Base-by-base conservation (phyloP, 176 grass and related monocot species). In the Rhynchospora tenuis region DNA sequence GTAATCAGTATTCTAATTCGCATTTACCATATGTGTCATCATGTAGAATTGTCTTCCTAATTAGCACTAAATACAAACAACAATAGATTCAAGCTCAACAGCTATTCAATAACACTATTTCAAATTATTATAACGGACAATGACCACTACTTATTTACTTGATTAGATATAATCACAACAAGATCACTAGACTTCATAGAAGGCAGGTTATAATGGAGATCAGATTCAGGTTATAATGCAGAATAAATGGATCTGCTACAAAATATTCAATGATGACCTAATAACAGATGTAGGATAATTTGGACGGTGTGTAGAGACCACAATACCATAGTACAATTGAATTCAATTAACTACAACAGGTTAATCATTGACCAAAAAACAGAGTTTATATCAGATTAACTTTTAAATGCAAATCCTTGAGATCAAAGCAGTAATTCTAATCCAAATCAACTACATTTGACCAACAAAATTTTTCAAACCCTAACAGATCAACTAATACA, bases 391-490 rank as follows among this genome's bases (percentile, higher is more conserved):
- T 20, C 52, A 62, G 38, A 59, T 4, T 13, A 43, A 60, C 17
- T 60, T 60, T 42, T n/a, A 38, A 60, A 8, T 71, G 56, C 26
- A 14, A 27, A 38, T 80, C 15, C 16, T 22, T 60, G 26, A 60
- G 19, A 60, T 55, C 23, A 27, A 1, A 8, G 13, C 5, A 11
- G 17, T 61, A 11, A 46, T 62, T 44, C 19, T 23, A 43, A 27
- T 6, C 1, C 78, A 81, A 63, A 62, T 81, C 47, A 81, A 17
- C 77, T 46, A 62, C 78, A 81, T 81, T 81, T 81, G 56, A 63
- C 28, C 8, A 62, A 28, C 52, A 0, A 11, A 81, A 81, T 44
- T 64, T 44, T 64, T 44, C 3, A 81, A 81, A 62, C 78, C 58
- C 7, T 20, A 63, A 24, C 29, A 45, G 9, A 62, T 8, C 42